Evolutionary conservation across 139 green algal species (phyloP), one percentile per base, ranked within the genome.

Genomic region (Micractinium conductrix): DNA sequence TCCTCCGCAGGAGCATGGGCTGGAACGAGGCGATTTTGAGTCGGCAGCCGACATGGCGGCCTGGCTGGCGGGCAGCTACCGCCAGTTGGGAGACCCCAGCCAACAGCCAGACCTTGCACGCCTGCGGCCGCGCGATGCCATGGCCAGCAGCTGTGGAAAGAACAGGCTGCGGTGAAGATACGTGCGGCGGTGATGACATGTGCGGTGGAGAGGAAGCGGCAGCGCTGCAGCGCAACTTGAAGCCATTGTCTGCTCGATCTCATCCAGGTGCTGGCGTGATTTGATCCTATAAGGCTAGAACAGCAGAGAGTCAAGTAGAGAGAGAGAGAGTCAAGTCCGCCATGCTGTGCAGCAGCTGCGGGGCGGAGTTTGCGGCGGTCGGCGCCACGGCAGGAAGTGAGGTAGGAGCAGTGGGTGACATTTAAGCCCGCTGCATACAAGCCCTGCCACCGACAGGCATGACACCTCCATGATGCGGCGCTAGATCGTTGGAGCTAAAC

Each of bases 61-160:
- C 37, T 48, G 35, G 45, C 74, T 80, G 50, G 74, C 50, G 22
- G 74, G 69, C 14, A 40, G 33, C n/a, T 80, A 80, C 33, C 30
- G 35, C 17, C 48, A 67, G 26, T 50, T 80, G 30, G 74, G 50
- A 24, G 50, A 80, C 42, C 6, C 53, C 6, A 45, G n/a, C 2
- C 48, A 19, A 17, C 50, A 33, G 33, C 74, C 74, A 35, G 44
- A 58, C 35, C 48, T 45, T 33, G 45, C 44, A 9, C 45, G 74
- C 33, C 53, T 80, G 44, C 35, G 68, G 21, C 37, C 37, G 6
- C 68, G 33, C 21, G 37, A 74, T 9, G n/a, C 9, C 4, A 35
- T 17, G 7, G 4, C n/a, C n/a, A 40, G 37, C 68, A 24, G 38
- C 68, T 44, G 26, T 33, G 68, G 68, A 5, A 37, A 74, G 38